Evolutionary conservation across 73 alveolate species (phyloP).

Genomic region (Paraurostyla sp.): DNA sequence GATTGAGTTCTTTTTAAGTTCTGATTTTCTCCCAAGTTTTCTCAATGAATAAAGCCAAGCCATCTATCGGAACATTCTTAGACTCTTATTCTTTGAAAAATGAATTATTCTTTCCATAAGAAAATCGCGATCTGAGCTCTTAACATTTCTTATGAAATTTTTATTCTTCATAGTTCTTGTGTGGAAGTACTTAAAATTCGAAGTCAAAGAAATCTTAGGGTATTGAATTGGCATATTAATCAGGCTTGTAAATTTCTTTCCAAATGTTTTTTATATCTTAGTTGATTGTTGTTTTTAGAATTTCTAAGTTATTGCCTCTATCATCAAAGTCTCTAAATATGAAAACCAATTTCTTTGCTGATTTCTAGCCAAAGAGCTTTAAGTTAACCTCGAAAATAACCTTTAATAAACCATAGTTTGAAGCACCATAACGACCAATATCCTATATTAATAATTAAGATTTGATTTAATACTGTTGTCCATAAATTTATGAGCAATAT

Average conservation of each 20-base stretch:
- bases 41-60: conserved; percentile 76
- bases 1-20: conserved; percentile 83
- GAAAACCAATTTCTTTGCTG: conserved; percentile 83
- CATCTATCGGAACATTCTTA: conserved; percentile 88
- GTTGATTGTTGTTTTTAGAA: conserved; percentile 68
- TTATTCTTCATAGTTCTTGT: conserved; percentile 80
- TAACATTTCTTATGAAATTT: conserved; percentile 75
- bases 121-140: conserved; percentile 74
- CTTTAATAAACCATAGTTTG: conserved; percentile 88
- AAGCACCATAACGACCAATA: conserved; percentile 91
- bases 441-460: conserved; percentile 75
- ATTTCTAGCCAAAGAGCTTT: conserved; percentile 81
- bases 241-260: conserved; percentile 88
- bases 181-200: conserved; percentile 87
- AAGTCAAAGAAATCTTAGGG: conserved; percentile 87
- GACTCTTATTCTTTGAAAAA: conserved; percentile 42
- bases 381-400: conserved; percentile 92
- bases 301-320: conserved; percentile 73
- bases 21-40: conserved; percentile 83
- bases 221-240: conserved; percentile 59
- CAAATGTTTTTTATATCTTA: conserved; percentile 81
- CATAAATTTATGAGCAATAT: conserved; percentile 92
- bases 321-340: conserved; percentile 92
- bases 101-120: neutral
- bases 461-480: conserved; percentile 69